phyloP scores from a whole-genome alignment of 1,284 basidiomycete species.

The Flammula alnicola region DNA sequence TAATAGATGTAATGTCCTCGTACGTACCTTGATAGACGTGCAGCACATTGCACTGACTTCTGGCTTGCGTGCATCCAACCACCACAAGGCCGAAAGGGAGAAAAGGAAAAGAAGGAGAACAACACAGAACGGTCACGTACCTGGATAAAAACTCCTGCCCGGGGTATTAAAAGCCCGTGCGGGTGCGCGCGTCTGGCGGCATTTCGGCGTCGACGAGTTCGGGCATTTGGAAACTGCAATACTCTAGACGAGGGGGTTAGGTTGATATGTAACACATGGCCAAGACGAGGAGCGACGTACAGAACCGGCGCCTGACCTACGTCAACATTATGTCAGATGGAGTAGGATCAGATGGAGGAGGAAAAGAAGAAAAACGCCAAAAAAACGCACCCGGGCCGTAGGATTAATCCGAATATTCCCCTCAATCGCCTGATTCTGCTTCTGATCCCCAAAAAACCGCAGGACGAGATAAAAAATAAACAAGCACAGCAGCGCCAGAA shows the following conservation, averaged over 20 bases:
- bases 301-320: slow-evolving; percentile 42
- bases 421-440: slow-evolving; percentile 56
- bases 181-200: slow-evolving; percentile 55
- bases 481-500: slow-evolving; percentile 56
- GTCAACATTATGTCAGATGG: too few relatives aligned
- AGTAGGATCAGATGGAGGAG: too few relatives aligned
- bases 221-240: slow-evolving; percentile 53
- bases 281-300: slow-evolving; percentile 15
- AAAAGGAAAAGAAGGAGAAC: too few relatives aligned
- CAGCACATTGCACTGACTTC: too few relatives aligned
- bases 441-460: slow-evolving; percentile 50
- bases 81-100: too few relatives aligned
- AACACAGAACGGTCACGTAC: slow-evolving; percentile 19
- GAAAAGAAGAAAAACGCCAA: too few relatives aligned
- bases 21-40: too few relatives aligned
- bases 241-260: too few relatives aligned
- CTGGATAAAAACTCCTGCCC: slow-evolving; percentile 72
- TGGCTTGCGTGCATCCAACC: too few relatives aligned
- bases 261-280: too few relatives aligned
- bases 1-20: too few relatives aligned
- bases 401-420: slow-evolving; percentile 71
- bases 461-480: slow-evolving; percentile 85
- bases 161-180: slow-evolving; percentile 71
- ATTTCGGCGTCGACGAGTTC: slow-evolving; percentile 72
- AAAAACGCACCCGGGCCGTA: too few relatives aligned